Percentiles rank a stretch among this genome's conserved stretches.
These are phyloP conservation scores for Keithomyces neogunnii DNA, from an alignment of 2,329 filamentous ascomycete genomes.

Conservation along the genomic window DNA sequence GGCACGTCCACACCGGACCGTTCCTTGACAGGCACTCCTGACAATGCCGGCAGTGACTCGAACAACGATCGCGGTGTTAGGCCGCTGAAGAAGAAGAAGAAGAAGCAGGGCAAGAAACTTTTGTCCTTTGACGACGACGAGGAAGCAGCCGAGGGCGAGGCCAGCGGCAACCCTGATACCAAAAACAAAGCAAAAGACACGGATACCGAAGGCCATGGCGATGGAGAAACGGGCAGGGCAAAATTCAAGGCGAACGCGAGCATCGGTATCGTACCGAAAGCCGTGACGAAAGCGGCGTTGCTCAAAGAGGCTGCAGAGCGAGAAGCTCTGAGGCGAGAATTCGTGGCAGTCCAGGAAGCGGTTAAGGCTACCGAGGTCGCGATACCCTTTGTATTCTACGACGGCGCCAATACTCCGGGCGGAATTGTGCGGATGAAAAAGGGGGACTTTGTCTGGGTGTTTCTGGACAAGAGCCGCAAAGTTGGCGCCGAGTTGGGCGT, in stretches of 20 bases:
- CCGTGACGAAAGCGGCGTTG: conserved; percentile 62
- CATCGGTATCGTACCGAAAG: conserved; percentile 59
- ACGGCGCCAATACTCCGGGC: conserved; percentile 81
- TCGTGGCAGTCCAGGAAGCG: conserved; percentile 70
- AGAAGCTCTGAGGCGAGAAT: conserved; percentile 74
- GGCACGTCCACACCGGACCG: conserved; percentile 39
- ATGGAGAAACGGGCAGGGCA: conserved; percentile 11
- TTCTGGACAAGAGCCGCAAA: conserved; percentile 84
- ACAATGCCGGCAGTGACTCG: conserved; percentile 29
- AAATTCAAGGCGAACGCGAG: conserved; percentile 56
- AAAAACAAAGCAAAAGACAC: conserved; percentile 12
- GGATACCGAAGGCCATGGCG: conserved; percentile 12
- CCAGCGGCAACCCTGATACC: background rate
- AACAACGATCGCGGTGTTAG: conserved; percentile 13
- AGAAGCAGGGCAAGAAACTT: conserved; percentile 36
- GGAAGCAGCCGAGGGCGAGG: conserved; percentile 45
- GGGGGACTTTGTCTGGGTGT: conserved; percentile 87
- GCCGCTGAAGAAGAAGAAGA: conserved; percentile 30
- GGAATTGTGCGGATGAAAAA: conserved; percentile 83
- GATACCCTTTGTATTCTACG: conserved; percentile 95
- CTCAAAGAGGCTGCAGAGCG: conserved; percentile 71
- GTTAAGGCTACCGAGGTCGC: conserved; percentile 85
- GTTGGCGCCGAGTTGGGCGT: conserved; percentile 78
- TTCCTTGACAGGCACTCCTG: conserved; percentile 39
- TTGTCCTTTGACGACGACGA: conserved; percentile 61